phyloP scores from a whole-genome alignment of 768 basidiomycete species.

The Suillus discolor region DNA sequence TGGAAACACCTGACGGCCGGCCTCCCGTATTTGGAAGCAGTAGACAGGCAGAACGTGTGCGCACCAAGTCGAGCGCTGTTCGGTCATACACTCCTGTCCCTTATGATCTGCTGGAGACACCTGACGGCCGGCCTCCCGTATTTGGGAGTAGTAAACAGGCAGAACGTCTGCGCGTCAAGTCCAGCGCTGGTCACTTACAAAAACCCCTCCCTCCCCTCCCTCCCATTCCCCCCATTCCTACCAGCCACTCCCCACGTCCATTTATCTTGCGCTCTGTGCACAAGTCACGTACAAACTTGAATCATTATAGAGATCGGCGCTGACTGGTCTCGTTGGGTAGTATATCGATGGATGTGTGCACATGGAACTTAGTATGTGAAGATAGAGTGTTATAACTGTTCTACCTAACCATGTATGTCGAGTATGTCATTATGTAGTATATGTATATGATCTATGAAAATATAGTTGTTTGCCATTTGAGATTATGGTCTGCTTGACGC shows the following conservation, averaged over 20 bases:
- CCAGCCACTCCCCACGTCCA: constrained; percentile 1
- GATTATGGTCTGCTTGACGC: neutral
- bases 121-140: neutral
- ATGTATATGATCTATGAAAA: neutral
- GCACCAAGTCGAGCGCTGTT: too few relatives aligned
- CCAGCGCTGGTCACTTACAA: neutral
- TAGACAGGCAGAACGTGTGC: too few relatives aligned
- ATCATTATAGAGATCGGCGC: constrained; percentile 10
- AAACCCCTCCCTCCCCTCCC: neutral
- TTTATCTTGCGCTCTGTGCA: neutral
- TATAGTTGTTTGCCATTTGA: neutral
- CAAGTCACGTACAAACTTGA: constrained; percentile 3
- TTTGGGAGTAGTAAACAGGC: constrained; percentile 11
- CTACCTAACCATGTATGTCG: neutral
- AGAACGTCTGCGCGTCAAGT: constrained; percentile 7
- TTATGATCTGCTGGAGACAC: neutral
- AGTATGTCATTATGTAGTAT: neutral
- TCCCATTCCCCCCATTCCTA: neutral
- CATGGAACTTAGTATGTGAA: neutral
- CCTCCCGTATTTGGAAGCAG: too few relatives aligned
- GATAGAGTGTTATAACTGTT: neutral
- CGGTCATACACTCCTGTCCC: too few relatives aligned
- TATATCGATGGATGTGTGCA: neutral
- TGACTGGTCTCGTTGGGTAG: neutral
- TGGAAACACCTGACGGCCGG: too few relatives aligned